These are phyloP conservation scores for Cercospora sp. DNA, from an alignment of 2,329 filamentous ascomycete genomes.

Conservation along the genomic window DNA sequence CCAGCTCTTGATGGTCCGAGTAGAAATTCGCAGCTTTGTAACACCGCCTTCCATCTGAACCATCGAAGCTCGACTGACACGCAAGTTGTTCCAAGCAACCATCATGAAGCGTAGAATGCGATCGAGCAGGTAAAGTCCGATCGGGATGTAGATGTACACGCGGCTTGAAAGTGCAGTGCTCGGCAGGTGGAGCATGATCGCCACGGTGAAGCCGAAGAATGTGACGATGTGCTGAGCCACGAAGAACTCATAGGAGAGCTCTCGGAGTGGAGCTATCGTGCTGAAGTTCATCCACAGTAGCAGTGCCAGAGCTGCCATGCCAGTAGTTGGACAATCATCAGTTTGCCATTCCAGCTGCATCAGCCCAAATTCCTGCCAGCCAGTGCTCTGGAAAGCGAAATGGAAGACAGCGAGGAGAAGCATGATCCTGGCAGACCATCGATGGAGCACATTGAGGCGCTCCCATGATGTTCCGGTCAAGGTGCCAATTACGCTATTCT, in stretches of 20 bases:
- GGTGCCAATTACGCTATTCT: constrained; percentile 41
- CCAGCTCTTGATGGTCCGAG: constrained; percentile 42
- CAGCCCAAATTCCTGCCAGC: constrained; percentile 30
- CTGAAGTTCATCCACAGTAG: constrained; percentile 37
- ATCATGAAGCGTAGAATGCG: constrained; percentile 34
- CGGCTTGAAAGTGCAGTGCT: constrained; percentile 33
- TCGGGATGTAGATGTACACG: constrained; percentile 36
- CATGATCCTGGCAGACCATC: constrained; percentile 41
- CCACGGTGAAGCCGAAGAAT: constrained; percentile 42
- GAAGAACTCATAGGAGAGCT: constrained; percentile 36
- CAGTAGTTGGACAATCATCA: constrained; percentile 33
- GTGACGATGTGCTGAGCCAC: constrained; percentile 43
- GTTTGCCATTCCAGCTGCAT: constrained; percentile 33
- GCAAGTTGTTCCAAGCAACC: constrained; percentile 39
- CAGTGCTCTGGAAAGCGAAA: constrained; percentile 33
- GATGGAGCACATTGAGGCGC: constrained; percentile 40
- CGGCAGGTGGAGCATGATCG: constrained; percentile 41
- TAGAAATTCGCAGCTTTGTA: constrained; percentile 42
- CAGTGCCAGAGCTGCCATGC: constrained; percentile 34
- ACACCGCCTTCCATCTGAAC: constrained; percentile 39
- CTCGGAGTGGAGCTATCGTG: constrained; percentile 32
- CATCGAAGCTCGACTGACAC: constrained; percentile 32
- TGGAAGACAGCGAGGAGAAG: constrained; percentile 37
- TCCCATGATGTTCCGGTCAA: constrained; percentile 39
- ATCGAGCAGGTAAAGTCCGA: constrained; percentile 33